Evolutionary conservation across 2,329 filamentous ascomycete species (phyloP).

Genomic region (Hypoxylon sp.): DNA sequence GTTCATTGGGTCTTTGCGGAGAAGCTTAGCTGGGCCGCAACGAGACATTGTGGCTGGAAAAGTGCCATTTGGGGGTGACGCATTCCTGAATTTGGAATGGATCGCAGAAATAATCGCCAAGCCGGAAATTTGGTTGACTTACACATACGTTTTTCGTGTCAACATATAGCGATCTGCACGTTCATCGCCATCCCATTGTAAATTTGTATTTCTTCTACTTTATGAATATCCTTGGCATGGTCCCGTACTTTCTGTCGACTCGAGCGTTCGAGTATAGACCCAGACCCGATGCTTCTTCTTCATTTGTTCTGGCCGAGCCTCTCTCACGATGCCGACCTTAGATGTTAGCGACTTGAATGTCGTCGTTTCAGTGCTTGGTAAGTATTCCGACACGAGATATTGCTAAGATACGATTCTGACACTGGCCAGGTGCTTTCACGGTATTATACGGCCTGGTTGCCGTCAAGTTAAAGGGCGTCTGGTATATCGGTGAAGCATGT

Average conservation of each 20-base stretch:
- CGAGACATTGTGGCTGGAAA: slow-evolving; percentile 33
- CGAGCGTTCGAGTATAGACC: slow-evolving; percentile 11
- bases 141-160: slow-evolving; percentile 36
- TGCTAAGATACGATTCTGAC: slow-evolving; percentile 22
- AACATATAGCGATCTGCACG: slow-evolving; percentile 30
- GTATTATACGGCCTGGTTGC: slow-evolving; percentile 63
- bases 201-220: slow-evolving; percentile 9
- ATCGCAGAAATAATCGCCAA: slow-evolving; percentile 36
- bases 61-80: slow-evolving; percentile 14
- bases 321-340: slow-evolving; percentile 58
- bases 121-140: slow-evolving; percentile 45
- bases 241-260: slow-evolving; percentile 1
- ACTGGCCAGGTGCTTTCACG: slow-evolving; percentile 57
- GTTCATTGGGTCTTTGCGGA: slow-evolving; percentile 30
- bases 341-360: slow-evolving; percentile 65
- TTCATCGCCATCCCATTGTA: slow-evolving; percentile 31
- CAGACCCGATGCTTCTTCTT: neutral
- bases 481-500: slow-evolving; percentile 68
- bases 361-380: slow-evolving; percentile 60
- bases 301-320: neutral
- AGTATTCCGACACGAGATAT: slow-evolving; percentile 33
- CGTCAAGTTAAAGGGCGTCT: slow-evolving; percentile 63
- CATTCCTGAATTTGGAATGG: slow-evolving; percentile 39
- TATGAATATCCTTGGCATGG: slow-evolving; percentile 43
- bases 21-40: slow-evolving; percentile 22